phyloP scores from a whole-genome alignment of 1,139 yeast genomes.

The Blastobotrys ciferrii region DNA sequence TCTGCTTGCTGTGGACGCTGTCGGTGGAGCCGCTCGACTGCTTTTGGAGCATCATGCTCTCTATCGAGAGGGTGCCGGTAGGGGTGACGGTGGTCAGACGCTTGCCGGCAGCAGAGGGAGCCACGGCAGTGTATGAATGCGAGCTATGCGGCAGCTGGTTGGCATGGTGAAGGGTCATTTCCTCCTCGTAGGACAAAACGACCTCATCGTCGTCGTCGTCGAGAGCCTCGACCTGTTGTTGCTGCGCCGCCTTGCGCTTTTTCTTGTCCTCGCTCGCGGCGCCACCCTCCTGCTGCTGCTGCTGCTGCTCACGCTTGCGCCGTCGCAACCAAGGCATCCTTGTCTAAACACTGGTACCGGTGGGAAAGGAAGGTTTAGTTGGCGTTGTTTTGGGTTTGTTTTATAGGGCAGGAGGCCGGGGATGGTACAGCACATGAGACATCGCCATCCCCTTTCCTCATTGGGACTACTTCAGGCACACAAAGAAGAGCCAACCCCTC shows the following conservation, averaged over 20 bases:
- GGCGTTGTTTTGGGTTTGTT: too few species aligned
- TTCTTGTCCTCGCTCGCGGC: conserved; percentile 6
- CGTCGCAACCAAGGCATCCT: too few species aligned
- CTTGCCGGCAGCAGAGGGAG: conserved; percentile 10
- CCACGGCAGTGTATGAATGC: conserved; percentile 17
- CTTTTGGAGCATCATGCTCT: conserved; percentile 10
- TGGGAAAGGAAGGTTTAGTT: too few species aligned
- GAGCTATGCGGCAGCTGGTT: conserved; percentile 22
- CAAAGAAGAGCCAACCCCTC: too few species aligned
- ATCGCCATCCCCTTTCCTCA: too few species aligned
- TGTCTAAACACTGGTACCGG: too few species aligned
- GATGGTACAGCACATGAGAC: too few species aligned
- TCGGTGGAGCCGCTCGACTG: not conserved
- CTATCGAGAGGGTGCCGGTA: conserved; percentile 22
- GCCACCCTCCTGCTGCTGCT: too few species aligned
- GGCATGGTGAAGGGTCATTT: conserved; percentile 26
- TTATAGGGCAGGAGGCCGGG: too few species aligned
- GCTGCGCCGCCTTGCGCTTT: not conserved
- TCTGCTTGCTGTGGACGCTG: not conserved
- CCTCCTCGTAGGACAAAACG: conserved; percentile 28
- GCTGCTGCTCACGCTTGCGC: too few species aligned
- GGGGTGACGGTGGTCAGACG: conserved; percentile 19
- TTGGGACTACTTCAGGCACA: too few species aligned
- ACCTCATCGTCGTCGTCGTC: conserved; percentile 21
- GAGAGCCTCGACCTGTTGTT: conserved; percentile 1